Evolutionary conservation across 2,329 filamentous ascomycete genomes (phyloP), one percentile per base, ranked within the genome.

Genomic region (Aspergillus eucalypticola): DNA sequence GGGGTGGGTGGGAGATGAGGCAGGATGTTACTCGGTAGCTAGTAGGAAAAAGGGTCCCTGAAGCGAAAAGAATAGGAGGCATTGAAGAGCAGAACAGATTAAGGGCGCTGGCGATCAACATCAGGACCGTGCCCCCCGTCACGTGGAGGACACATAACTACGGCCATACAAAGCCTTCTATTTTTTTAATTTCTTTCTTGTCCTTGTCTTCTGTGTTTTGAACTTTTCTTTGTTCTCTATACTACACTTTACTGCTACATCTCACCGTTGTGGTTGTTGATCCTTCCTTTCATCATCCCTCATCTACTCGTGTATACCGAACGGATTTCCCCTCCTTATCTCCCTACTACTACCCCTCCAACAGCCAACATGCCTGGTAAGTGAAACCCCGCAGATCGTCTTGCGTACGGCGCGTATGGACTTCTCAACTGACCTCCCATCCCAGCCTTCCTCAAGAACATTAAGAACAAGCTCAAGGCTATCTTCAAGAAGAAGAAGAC

Each of bases 401-500:
- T 35, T 38, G 17, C 15, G 19, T 15, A 15, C 25, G 21, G 21
- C 19, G 32, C 32, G 32, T 25, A 21, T 7, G 21, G 13, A 7
- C 13, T 11, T 13, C 10, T 50, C 19, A 17, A 19, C 52, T 56
- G 44, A 38, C 32, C 8, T 23, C 44, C 8, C 27, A 42, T 42
- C 29, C 27, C 49, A 75, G 72, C 72, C 66, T 67, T 71, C 56
- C 61, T 74, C 25, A 62, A 71, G 21, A 67, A 73, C 63, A 49
- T 76, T 61, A 76, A 76, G 69, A 69, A 67, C 46, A 67, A 69
- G 53, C 64, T 75, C 46, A 76, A 72, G 56, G 60, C 62, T 41
- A 65, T 76, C 54, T 72, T 76, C 64, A 63, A 67, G 41, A 75
- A 71, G 69, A 74, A 71, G 66, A 71, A 70, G 65, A 60, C 61